Evolutionary conservation across 768 basidiomycete genomes (phyloP), one percentile per base, ranked within the genome.

Genomic region (Tricholoma sp.): DNA sequence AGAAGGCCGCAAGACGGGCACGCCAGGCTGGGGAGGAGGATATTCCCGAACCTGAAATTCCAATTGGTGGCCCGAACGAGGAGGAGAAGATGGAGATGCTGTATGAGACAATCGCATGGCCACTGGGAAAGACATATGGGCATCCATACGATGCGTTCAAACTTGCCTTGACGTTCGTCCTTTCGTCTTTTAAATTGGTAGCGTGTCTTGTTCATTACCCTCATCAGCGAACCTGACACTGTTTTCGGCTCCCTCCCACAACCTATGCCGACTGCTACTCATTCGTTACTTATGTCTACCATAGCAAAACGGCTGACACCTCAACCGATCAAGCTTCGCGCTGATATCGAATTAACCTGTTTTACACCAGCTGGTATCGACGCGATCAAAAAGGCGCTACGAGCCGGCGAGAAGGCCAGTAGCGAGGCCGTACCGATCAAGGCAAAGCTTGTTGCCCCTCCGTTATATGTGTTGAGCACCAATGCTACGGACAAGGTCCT

Each of bases 81-180:
- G 91, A 91, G 62, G 85, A 88, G 58, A 80, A 84, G 44, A 76
- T 97, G 50, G 94, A 97, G 68, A 79, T 80, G 63, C 73, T 99
- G 36, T 98, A 98, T 70, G 94, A 96, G 13, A 80, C 88, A 58
- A 83, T 98, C 57, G 92, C 83, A 1, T 99, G 96, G 95, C 96
- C 95, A 2, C 77, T 98, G 33, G 91, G 89, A 13, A 83, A 83
- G 71, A 91, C 86, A 68, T 99, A 94, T 62, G 94, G 95, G 1
- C 95, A 98, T 70, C 83, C 95, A 0, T 96, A 97, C 71, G 97
- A 98, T 69, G 96, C 96, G 0, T 99, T 98, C 80, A 98, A 98
- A 71, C 80, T 97, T 45, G 86, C 92, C n/a, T 76, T 98, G 54
- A 90, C 90, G 96, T 96, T 65, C 58, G 91, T 76, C 47, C 41